These are phyloP conservation scores for Pythium grandisporangium DNA, from an alignment of 352 stramenopile species.

Conservation along the genomic window DNA sequence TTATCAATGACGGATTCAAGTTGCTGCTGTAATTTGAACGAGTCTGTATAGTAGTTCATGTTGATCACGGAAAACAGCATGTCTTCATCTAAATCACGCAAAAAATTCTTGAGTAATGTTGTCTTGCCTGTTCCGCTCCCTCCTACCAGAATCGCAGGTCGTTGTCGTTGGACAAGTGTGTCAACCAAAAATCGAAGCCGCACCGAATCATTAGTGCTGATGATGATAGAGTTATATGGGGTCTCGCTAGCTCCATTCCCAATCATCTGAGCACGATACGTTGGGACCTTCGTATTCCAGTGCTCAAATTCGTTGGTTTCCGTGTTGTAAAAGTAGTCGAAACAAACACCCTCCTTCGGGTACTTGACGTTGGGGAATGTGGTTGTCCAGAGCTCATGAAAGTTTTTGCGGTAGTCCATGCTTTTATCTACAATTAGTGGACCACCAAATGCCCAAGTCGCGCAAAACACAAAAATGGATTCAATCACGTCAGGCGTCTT, in stretches of 20 bases:
- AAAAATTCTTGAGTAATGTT: conserved; percentile 95
- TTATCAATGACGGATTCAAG: conserved; percentile 97
- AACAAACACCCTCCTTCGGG: conserved; percentile 93
- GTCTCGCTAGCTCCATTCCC: conserved; percentile 90
- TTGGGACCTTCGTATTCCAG: conserved; percentile 91
- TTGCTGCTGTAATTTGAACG: conserved; percentile 91
- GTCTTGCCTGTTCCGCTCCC: conserved; percentile 96
- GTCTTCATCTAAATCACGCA: conserved; percentile 85
- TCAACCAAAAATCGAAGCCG: conserved; percentile 93
- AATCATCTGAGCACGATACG: conserved; percentile 88
- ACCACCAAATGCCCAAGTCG: conserved; percentile 95
- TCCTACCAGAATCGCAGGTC: conserved; percentile 93
- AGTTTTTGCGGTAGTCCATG: conserved; percentile 86
- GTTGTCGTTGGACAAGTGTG: conserved; percentile 89
- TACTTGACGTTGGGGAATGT: conserved; percentile 88
- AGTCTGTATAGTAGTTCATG: conserved; percentile 97
- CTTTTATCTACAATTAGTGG: conserved; percentile 92
- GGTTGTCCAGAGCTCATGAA: conserved; percentile 77
- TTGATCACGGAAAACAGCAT: conserved; percentile 96
- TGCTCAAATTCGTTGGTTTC: conserved; percentile 88
- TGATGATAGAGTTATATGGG: conserved; percentile 95
- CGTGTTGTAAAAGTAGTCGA: conserved; percentile 97
- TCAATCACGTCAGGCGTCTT: conserved; percentile 91
- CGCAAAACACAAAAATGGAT: conserved; percentile 94
- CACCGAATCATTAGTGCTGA: conserved; percentile 94